A percentile compares a stretch with the other conserved stretches of the same genome.
These are phyloP conservation scores for Stentor roeselii DNA, from an alignment of 73 alveolate species.

Conservation along the genomic window DNA sequence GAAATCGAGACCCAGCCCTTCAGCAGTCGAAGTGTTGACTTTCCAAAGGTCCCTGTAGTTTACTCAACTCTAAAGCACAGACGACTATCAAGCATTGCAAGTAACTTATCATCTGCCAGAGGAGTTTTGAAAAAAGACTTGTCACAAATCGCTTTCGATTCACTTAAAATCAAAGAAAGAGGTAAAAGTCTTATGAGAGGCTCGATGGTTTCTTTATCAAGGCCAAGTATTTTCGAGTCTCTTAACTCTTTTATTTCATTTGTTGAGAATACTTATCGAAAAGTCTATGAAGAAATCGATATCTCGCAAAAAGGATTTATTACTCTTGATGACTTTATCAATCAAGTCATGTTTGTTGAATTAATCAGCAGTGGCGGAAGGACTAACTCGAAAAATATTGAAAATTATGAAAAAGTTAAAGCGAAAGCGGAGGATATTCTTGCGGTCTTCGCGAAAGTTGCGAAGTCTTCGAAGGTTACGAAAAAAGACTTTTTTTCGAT, in stretches of 20 bases:
- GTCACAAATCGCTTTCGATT: background rate
- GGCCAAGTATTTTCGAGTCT: background rate
- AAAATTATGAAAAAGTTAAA: conserved; percentile 4
- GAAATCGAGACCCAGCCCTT: background rate
- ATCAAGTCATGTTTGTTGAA: background rate
- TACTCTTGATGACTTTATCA: background rate
- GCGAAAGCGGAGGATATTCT: background rate
- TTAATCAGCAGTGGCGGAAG: too few relatives aligned
- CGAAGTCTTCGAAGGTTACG: background rate
- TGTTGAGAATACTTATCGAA: background rate
- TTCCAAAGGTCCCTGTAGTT: background rate
- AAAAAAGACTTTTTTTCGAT: background rate
- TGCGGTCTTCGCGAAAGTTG: background rate
- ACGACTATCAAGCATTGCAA: background rate
- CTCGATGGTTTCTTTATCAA: background rate
- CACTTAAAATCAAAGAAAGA: background rate
- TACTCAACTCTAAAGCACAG: background rate
- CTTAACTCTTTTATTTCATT: background rate
- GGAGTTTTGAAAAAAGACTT: background rate
- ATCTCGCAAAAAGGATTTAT: conserved; percentile 16
- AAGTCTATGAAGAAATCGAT: conserved; percentile 2
- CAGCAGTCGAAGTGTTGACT: background rate
- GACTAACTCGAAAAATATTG: background rate
- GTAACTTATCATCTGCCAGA: background rate
- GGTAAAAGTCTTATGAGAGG: background rate